Base-by-base conservation (phyloP, 2,329 filamentous ascomycete species). In the Rutstroemia sp. region DNA sequence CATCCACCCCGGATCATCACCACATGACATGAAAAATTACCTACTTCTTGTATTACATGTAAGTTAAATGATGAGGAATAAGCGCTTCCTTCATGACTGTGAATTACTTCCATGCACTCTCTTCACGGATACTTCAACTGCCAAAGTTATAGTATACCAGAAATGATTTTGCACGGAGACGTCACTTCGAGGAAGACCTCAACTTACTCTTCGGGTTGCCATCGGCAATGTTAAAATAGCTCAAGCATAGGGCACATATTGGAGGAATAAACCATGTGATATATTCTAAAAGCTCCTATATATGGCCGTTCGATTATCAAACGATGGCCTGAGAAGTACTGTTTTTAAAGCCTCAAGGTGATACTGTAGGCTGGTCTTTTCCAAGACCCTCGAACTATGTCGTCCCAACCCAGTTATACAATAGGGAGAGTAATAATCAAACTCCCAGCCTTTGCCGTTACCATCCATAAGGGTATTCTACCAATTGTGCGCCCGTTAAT, bases 361-460 rank as follows among this genome's bases (percentile, higher is more conserved):
- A 54, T 42, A 39, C 49, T 23, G 21, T 39, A 37, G 45, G 16
- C 34, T 12, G 21, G 17, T 49, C 46, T 54, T 25, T 54, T 17
- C 47, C 27, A 44, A 50, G 44, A 39, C n/a, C 27, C 23, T 45
- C 23, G 23, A 47, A 23, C 30, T 16, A 55, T 27, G 25, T 50
- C 46, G 39, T 34, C 45, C 45, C 30, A 44, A 48, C n/a, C 38
- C 37, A 48, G 34, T 50, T 58, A 58, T 58, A 58, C 56, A 58
- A 51, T 51, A 42, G 41, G 21, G 27, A 39, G 27, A 23, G 50
- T 25, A 34, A 44, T 46, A 14, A 17, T 45, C 17, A 14, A 42
- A 39, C 25, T 6, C 12, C 42, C 14, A 37, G 39, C 16, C 8
- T 30, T 16, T 25, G 14, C 19, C 41, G 23, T 53, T 53, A n/a